These are phyloP conservation scores for Hymenoscyphus fraxineus DNA, from an alignment of 2,329 filamentous ascomycete genomes.

Conservation along the genomic window DNA sequence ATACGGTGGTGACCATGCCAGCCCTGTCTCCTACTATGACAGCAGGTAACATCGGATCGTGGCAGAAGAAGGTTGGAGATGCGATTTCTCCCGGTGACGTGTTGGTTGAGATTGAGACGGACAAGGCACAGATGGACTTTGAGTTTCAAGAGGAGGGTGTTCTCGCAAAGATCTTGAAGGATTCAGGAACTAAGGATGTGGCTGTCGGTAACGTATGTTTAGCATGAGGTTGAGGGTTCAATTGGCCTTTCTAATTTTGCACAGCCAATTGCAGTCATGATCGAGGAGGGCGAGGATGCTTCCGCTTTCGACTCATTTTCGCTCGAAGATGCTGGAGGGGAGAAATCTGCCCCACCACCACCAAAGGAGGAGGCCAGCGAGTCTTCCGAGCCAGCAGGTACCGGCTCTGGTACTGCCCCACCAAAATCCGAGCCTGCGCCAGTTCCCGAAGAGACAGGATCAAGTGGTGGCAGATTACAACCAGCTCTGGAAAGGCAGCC, in stretches of 20 bases:
- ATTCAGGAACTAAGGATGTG: constrained; percentile 90
- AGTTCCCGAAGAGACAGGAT: constrained; percentile 65
- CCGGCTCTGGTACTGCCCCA: constrained; percentile 55
- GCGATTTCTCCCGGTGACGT: constrained; percentile 86
- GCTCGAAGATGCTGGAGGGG: constrained; percentile 84
- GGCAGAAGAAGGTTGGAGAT: constrained; percentile 97
- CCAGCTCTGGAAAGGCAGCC: constrained; percentile 79
- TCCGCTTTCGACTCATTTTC: constrained; percentile 86
- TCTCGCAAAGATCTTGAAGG: constrained; percentile 89
- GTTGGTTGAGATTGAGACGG: constrained; percentile 96
- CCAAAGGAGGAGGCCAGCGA: constrained; percentile 63
- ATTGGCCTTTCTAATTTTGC: constrained; percentile 31
- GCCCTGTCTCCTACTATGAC: constrained; percentile 98
- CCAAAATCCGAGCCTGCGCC: constrained; percentile 62
- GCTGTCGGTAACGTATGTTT: constrained; percentile 85
- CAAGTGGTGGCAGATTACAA: constrained; percentile 74
- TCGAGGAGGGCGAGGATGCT: constrained; percentile 87
- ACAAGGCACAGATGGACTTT: constrained; percentile 99
- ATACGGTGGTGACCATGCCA: constrained; percentile 96
- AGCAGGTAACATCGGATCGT: constrained; percentile 89
- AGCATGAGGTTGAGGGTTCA: constrained; percentile 20
- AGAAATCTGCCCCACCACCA: constrained; percentile 60
- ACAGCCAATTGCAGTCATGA: constrained; percentile 91
- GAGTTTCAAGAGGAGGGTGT: constrained; percentile 98
- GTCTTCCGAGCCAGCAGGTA: constrained; percentile 56